Evolutionary conservation across 805 yeast genomes (phyloP), one percentile per base, ranked within the genome.

Genomic region (Helenozyma rhizophorensis): DNA sequence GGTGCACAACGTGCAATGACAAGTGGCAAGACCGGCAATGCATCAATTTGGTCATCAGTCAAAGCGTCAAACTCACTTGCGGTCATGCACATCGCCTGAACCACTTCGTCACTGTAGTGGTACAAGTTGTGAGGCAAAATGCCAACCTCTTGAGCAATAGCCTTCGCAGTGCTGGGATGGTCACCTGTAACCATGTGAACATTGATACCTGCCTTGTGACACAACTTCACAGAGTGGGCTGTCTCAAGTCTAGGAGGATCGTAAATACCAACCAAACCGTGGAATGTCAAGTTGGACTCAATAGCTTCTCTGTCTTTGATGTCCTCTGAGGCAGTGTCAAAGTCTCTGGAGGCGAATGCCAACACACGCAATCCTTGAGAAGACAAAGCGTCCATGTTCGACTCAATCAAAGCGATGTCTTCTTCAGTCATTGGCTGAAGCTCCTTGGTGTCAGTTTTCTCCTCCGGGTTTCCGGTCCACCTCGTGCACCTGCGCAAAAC

Each of bases 1-100:
- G 90, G 93, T 4, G 90, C 83, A 61, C 90, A 83, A 41, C 93
- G 68, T 4, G 93, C 93, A 59, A 83, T 77, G 18, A 83, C 93
- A 32, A 82, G 63, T 2, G 90, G 90, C 31, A 83, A 62, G 7
- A 78, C 78, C 1, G 87, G 86, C 28, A 62, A 53, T 1, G 48
- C 49, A 48, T 83, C 90, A 43, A 83, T 68, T 46, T 81, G 69
- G 1, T 64, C 75, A 35, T 82, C 85, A 3, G 69, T 39, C 33
- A 83, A 63, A 4, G 67, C 65, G 52, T 83, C 90, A 59, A 83
- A 83, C 39, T 82, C 79, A 32, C 68, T 48, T 3, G 89, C 93
- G 6, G 86, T 76, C 85, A 83, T 79, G 18, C 80, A 81, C 86
- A 82, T 80, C 2, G 71, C 70, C 35, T 70, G 57, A 28, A 76